Base-by-base conservation (phyloP, 768 basidiomycete species). In the Tulasnella sp. region DNA sequence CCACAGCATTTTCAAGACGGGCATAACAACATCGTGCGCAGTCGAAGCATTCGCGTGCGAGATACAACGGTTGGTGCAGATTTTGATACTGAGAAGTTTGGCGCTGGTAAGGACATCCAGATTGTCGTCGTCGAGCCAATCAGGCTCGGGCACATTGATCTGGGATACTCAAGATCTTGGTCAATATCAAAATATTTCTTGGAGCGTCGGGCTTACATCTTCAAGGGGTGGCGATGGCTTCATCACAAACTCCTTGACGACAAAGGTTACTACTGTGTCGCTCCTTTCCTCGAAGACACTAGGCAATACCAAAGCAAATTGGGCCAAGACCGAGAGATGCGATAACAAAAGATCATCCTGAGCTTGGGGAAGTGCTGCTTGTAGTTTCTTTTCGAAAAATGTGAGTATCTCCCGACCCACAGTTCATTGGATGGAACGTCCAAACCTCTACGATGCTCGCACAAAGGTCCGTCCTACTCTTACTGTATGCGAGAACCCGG, bases 211-310 rank as follows among this genome's bases (percentile, higher is more conserved):
- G 58, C 79, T 61, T 61, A 85, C 82, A 17, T 56, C 38, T 51
- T 58, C 51, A 23, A 73, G 69, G 58, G 78, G 72, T 15, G 70
- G 67, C 21, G 73, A 70, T 42, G 70, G 74, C 11, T 76, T 72
- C 82, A 84, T 83, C 4, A 92, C 74, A 0, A 89, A 70, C 29
- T 82, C 73, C 68, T 88, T 88, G 42, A 87, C 69, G 34, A 94
- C 71, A 68, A 86, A 86, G 0, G 73, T 70, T 70, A 85, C 84
- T 51, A 97, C 79, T 13, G 79, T 75, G 27, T 87, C 86, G 68
- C 88, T 88, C 69, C 79, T 81, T 38, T 77, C 73, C 68, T 97
- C 92, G 62, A 97, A 92, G 2, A 81, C 80, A 15, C 81, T 78
- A 0, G 85, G 83, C 1, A 79, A 78, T 34, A 80, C 78, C 9